Conservation (phyloP, 345 rosid genomes). For the Ricinus communis region DNA sequence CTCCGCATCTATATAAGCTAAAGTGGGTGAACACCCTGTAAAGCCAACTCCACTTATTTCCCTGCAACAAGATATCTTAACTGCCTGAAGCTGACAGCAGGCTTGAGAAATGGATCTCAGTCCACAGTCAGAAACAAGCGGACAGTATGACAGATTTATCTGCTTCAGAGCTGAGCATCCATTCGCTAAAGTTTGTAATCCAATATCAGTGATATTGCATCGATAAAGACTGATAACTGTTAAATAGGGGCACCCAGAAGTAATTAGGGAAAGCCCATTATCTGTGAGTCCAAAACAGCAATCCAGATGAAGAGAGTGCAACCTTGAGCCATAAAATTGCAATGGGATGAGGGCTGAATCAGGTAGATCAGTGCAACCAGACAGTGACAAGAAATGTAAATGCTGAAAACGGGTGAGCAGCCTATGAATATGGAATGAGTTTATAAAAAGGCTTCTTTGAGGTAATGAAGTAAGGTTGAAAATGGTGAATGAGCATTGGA, state of each 20-base stretch:
- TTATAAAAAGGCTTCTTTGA: constrained; percentile 30
- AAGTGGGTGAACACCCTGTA: constrained; percentile 51
- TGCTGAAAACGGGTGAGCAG: constrained; percentile 66
- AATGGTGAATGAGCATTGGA: constrained; percentile 49
- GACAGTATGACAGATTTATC: constrained; percentile 60
- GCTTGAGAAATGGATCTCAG: constrained; percentile 39
- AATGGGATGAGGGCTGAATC: constrained; percentile 55
- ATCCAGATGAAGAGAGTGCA: constrained; percentile 55
- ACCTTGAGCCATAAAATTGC: constrained; percentile 44
- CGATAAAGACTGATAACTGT: constrained; percentile 55
- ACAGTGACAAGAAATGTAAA: constrained; percentile 54
- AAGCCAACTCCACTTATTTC: constrained; percentile 55
- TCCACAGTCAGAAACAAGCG: constrained; percentile 52
- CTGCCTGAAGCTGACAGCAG: constrained; percentile 53
- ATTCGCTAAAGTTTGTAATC: constrained; percentile 50
- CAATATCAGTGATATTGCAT: constrained; percentile 53
- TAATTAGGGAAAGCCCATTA: constrained; percentile 49
- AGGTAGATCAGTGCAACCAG: constrained; percentile 58
- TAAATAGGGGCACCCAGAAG: constrained; percentile 49
- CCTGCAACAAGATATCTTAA: constrained; percentile 54
- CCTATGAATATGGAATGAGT: constrained; percentile 46
- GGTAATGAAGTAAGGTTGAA: constrained; percentile 34
- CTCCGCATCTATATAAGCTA: constrained; percentile 53
- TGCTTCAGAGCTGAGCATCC: constrained; percentile 43
- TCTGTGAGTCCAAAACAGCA: constrained; percentile 67